A percentile compares a stretch with the other conserved stretches of the same genome.
phyloP scores from a whole-genome alignment of 768 basidiomycete species.

The Lentinula sp. region DNA sequence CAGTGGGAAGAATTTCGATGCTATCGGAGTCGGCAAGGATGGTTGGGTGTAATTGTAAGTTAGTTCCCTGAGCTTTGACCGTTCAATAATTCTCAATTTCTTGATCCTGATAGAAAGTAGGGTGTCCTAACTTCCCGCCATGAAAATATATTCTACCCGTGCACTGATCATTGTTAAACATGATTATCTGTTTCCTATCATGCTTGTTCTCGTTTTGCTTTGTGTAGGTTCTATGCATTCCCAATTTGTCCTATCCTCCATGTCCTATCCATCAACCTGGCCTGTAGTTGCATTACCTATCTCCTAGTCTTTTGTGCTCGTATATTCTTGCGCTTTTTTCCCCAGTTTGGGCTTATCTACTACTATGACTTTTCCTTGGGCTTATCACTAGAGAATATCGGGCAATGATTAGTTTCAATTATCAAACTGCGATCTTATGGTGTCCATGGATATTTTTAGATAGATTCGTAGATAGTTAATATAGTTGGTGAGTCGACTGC shows the following conservation, averaged over 20 bases:
- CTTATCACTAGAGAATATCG: neutral
- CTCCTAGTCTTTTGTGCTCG: neutral
- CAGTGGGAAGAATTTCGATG: slow-evolving; percentile 83
- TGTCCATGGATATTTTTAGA: neutral
- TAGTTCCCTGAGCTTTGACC: slow-evolving; percentile 30
- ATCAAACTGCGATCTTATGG: neutral
- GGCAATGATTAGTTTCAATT: neutral
- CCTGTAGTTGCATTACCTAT: slow-evolving; percentile 5
- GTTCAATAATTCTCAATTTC: slow-evolving; percentile 42
- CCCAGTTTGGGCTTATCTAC: slow-evolving; percentile 9
- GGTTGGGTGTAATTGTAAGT: slow-evolving; percentile 66
- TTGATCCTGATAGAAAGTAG: slow-evolving; percentile 17
- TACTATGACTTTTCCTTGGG: neutral
- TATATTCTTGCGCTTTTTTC: slow-evolving; percentile 7
- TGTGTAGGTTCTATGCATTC: slow-evolving; percentile 5
- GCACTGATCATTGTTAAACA: neutral
- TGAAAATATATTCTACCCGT: neutral
- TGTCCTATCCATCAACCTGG: slow-evolving; percentile 1
- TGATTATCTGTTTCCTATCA: slow-evolving; percentile 10
- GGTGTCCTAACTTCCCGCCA: slow-evolving; percentile 19
- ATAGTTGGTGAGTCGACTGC: neutral
- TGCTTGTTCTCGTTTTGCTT: slow-evolving; percentile 10
- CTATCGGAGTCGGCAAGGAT: slow-evolving; percentile 71
- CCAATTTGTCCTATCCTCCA: neutral
- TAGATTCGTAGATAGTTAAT: neutral